Conservation (phyloP, 176 grass and related monocot genomes). For the Musa schizocarpa region DNA sequence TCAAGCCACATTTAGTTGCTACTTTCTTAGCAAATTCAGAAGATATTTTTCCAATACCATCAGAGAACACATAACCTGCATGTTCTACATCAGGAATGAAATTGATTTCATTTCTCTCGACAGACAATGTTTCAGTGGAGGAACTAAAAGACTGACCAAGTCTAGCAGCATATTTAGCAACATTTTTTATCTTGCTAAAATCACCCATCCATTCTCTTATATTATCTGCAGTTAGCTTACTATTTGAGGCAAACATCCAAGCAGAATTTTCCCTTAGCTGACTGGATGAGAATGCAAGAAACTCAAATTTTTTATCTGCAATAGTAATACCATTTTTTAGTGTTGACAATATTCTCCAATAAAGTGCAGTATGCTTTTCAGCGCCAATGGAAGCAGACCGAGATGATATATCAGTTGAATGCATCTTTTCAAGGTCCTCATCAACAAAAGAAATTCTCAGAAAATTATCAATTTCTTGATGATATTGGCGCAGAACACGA, state of each 20-base stretch:
- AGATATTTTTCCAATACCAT: constrained; percentile 91
- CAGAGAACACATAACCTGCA: constrained; percentile 56
- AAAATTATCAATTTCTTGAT: constrained; percentile 56
- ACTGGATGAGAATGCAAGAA: constrained; percentile 95
- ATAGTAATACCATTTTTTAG: constrained; percentile 65
- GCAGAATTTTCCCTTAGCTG: constrained; percentile 87
- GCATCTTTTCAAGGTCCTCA: constrained; percentile 72
- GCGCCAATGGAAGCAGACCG: constrained; percentile 27
- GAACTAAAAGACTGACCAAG: constrained; percentile 88
- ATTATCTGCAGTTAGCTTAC: constrained; percentile 35
- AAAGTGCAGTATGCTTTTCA: constrained; percentile 44
- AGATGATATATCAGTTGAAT: constrained; percentile 57
- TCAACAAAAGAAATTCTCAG: constrained; percentile 84
- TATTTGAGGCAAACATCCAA: constrained; percentile 82
- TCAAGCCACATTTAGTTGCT: constrained; percentile 57
- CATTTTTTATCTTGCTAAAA: constrained; percentile 66
- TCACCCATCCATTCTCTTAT: constrained; percentile 86
- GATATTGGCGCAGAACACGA: constrained; percentile 54
- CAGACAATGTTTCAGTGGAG: constrained; percentile 68
- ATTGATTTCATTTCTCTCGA: constrained; percentile 38
- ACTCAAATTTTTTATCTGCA: constrained; percentile 71
- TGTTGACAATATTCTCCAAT: constrained; percentile 54
- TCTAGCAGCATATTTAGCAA: constrained; percentile 89
- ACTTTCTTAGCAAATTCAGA: constrained; percentile 57
- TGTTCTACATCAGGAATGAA: constrained; percentile 60